These are phyloP conservation scores for Yarrowia divulgata DNA, from an alignment of 805 yeast genomes.

Conservation along the genomic window DNA sequence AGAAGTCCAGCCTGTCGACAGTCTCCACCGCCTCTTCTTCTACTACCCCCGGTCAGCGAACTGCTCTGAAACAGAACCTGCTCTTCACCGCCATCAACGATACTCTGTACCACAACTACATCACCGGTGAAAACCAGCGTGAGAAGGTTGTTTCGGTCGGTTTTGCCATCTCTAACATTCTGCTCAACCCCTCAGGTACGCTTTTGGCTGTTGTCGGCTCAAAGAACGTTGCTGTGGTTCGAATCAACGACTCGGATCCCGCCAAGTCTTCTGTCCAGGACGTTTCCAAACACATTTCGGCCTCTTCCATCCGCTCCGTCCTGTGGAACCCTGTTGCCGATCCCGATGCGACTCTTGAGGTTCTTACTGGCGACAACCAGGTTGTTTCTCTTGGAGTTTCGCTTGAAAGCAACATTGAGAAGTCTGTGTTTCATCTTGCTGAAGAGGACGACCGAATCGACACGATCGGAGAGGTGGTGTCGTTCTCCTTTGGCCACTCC, in stretches of 20 bases:
- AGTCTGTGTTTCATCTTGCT: constrained; percentile 33
- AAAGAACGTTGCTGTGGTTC: constrained; percentile 46
- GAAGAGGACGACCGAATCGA: constrained; percentile 32
- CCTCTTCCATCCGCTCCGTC: constrained; percentile 50
- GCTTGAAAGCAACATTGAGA: background rate
- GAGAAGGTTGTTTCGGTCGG: constrained; percentile 39
- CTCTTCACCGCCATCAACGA: constrained; percentile 17
- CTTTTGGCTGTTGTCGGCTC: constrained; percentile 55
- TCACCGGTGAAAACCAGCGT: background rate
- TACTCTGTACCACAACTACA: constrained; percentile 4
- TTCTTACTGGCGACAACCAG: constrained; percentile 51
- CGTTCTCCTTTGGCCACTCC: constrained; percentile 57
- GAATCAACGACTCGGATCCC: constrained; percentile 1
- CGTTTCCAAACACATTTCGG: constrained; percentile 46
- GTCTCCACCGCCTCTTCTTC: background rate
- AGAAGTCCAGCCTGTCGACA: background rate
- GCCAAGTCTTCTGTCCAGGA: constrained; percentile 45
- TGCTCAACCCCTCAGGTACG: constrained; percentile 54
- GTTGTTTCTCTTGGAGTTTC: constrained; percentile 53
- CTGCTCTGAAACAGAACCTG: constrained; percentile 13
- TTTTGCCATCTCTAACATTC: constrained; percentile 51
- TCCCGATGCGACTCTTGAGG: constrained; percentile 55
- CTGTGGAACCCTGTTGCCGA: constrained; percentile 57
- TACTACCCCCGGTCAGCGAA: constrained; percentile 7
- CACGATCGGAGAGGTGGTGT: constrained; percentile 47